Evolutionary conservation across 805 yeast species (phyloP).

Genomic region (Metschnikowia chrysomelidarum): DNA sequence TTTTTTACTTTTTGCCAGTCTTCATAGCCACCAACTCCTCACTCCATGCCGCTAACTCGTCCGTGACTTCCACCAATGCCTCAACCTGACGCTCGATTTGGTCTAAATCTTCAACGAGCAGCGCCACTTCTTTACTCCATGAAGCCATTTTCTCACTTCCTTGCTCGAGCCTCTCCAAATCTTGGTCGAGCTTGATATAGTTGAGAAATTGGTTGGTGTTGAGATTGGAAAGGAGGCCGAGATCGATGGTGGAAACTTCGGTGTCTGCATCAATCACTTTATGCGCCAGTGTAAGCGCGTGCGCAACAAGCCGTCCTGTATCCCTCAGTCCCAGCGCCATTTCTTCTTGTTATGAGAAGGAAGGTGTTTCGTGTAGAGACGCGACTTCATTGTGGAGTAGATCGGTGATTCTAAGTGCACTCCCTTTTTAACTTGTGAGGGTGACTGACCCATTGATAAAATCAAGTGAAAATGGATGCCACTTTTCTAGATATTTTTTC

Average conservation of each 20-base stretch:
- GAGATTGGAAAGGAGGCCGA: conserved; percentile 50
- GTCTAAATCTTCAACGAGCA: conserved; percentile 22
- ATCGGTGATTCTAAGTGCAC: no score
- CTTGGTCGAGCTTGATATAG: conserved; percentile 44
- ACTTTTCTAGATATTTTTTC: no score
- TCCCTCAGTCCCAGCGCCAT: conserved; percentile 27
- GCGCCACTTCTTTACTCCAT: conserved; percentile 25
- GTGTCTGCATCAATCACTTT: conserved; percentile 41
- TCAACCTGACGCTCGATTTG: conserved; percentile 35
- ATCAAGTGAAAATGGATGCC: no score
- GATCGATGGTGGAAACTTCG: conserved; percentile 40
- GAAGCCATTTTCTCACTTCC: conserved; percentile 32
- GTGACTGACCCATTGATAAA: no score
- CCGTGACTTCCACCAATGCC: conserved; percentile 39
- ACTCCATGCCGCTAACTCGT: conserved; percentile 13
- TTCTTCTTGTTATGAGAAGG: neutral
- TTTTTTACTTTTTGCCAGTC: conserved; percentile 2
- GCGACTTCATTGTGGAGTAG: no score
- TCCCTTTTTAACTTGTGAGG: no score
- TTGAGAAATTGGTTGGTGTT: conserved; percentile 59
- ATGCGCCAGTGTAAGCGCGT: conserved; percentile 30
- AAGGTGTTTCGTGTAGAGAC: no score
- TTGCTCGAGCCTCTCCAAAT: conserved; percentile 42
- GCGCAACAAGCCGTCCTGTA: conserved; percentile 26
- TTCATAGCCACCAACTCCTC: conserved; percentile 6